phyloP scores from a whole-genome alignment of 164 flowering plant species.

The Piper betle region DNA sequence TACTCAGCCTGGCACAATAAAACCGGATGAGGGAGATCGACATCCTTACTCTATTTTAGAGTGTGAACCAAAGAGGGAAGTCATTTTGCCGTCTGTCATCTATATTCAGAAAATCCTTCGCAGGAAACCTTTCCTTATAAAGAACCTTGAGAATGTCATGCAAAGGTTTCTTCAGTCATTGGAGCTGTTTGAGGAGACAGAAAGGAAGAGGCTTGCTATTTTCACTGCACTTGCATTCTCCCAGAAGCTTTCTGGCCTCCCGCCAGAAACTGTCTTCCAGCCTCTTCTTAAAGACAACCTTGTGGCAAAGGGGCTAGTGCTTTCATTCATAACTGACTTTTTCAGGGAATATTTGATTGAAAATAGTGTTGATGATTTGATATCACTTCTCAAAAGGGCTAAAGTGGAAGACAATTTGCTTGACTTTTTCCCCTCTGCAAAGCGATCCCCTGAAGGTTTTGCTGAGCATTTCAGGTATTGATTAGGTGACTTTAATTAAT shows the following conservation, averaged over 20 bases:
- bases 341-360: conserved; percentile 92
- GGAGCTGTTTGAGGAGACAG: conserved; percentile 97
- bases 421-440: conserved; percentile 74
- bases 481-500: conserved; percentile 2
- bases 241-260: conserved; percentile 93
- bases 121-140: conserved; percentile 84
- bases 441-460: conserved; percentile 74
- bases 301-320: conserved; percentile 91
- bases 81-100: conserved; percentile 77
- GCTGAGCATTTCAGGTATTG: conserved; percentile 92
- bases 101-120: conserved; percentile 85
- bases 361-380: conserved; percentile 86
- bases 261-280: conserved; percentile 95
- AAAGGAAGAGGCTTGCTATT: conserved; percentile 88
- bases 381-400: conserved; percentile 78
- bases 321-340: conserved; percentile 80
- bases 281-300: conserved; percentile 94
- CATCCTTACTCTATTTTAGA: conserved; percentile 78
- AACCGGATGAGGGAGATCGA: conserved; percentile 97
- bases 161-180: conserved; percentile 85
- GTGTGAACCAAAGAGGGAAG: conserved; percentile 74
- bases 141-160: conserved; percentile 97
- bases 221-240: conserved; percentile 97
- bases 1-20: conserved; percentile 94
- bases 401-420: conserved; percentile 91